Evolutionary conservation across 768 basidiomycete genomes (phyloP), one percentile per base, ranked within the genome.

Genomic region (Cystofilobasidium capitatum): DNA sequence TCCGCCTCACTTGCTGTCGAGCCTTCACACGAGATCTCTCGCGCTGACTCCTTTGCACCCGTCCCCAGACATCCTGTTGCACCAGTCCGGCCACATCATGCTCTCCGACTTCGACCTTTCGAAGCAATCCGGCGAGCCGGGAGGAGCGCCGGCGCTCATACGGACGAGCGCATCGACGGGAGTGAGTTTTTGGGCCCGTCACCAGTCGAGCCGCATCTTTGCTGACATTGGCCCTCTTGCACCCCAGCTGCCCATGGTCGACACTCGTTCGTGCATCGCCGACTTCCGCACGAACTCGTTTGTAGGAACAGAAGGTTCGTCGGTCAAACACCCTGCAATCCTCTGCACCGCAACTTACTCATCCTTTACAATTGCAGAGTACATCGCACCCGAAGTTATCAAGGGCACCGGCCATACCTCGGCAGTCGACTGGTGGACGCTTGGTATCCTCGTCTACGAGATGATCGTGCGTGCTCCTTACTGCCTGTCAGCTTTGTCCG

Each of bases 351-450:
- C 54, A 36, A 42, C 33, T 45, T 55, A 54, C 36, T 55, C 64
- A 72, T n/a, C n/a, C n/a, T n/a, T n/a, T n/a, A 58, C 59, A 64
- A 58, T 29, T 66, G 49, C 44, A 59, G 94, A 97, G 80, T 99
- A 99, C 82, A 98, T 99, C 76, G 92, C 94, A 47, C 94, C 94
- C 70, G 96, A 99, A 81, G 96, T 99, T 68, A 96, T 99, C 76
- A 88, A 89, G 73, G 91, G 90, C 57, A 84, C 88, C 76, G 94
- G 96, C 22, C 96, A 99, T 78, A 96, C 93, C 42, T 91, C 91
- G 70, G 93, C 94, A 17, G 96, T 99, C 61, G 96, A 99, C 79
- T 99, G 94, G 94, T 93, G 91, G 96, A 98, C 96, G 37, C 81
- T 97, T 59, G 96, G 96, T 44, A 97, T 98, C 74, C 84, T 99